These are phyloP conservation scores for Acmispon strigosus DNA, from an alignment of 306 rosid species.

Conservation along the genomic window DNA sequence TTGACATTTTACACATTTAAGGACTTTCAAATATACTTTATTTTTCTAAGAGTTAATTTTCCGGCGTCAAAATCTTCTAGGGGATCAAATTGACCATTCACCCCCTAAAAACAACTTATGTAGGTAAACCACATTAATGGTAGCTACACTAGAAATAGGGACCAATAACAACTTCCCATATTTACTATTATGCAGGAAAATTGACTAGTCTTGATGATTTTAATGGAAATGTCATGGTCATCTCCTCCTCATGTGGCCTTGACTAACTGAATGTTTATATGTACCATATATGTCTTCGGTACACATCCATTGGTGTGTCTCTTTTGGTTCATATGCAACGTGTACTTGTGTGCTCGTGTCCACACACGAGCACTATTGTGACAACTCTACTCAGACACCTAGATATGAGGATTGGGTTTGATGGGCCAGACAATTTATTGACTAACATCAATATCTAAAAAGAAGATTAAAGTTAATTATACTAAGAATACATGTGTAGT, in stretches of 20 bases:
- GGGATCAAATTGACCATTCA: no score
- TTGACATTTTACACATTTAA: no score
- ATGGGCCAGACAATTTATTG: slow-evolving; percentile 39
- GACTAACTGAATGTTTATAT: slow-evolving; percentile 14
- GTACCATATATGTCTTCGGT: slow-evolving; percentile 11
- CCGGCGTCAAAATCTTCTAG: no score
- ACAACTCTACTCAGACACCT: slow-evolving; percentile 27
- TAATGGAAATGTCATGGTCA: slow-evolving; percentile 44
- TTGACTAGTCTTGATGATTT: slow-evolving; percentile 25
- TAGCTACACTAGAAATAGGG: slow-evolving; percentile 11
- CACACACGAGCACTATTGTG: slow-evolving; percentile 10
- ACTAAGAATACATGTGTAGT: slow-evolving; percentile 25
- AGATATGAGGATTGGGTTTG: slow-evolving; percentile 26
- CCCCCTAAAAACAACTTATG: not conserved
- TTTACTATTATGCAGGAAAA: slow-evolving; percentile 8
- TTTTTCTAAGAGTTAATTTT: no score
- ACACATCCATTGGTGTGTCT: slow-evolving; percentile 16
- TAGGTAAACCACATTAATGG: slow-evolving; percentile 3
- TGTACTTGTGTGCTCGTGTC: slow-evolving; percentile 21
- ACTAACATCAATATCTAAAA: slow-evolving; percentile 31
- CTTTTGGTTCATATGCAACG: slow-evolving; percentile 19
- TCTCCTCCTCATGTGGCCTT: not conserved
- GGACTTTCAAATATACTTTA: no score
- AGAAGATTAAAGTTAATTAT: slow-evolving; percentile 26
- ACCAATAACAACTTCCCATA: slow-evolving; percentile 3